These are phyloP conservation scores for Musa troglodytarum DNA, from an alignment of 176 grass and related monocot species.

Conservation along the genomic window DNA sequence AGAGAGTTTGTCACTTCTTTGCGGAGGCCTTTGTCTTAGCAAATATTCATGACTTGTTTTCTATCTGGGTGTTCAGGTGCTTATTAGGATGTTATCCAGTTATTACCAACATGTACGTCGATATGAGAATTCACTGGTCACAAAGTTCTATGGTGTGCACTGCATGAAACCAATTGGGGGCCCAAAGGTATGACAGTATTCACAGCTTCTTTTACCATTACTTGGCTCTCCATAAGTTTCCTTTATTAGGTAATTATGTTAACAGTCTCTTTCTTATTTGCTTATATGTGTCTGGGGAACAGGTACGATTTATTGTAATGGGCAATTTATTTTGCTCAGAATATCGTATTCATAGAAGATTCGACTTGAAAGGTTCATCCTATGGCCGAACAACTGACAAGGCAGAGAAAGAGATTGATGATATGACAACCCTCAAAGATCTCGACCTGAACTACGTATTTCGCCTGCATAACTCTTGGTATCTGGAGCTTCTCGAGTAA, in stretches of 20 bases:
- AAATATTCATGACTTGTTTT: background rate
- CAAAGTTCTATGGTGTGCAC: conserved; percentile 30
- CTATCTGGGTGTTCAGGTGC: background rate
- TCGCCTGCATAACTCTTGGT: conserved; percentile 64
- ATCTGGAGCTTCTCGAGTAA: conserved; percentile 72
- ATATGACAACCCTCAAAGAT: conserved; percentile 95
- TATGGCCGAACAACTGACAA: conserved; percentile 83
- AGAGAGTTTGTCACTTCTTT: background rate
- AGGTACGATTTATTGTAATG: conserved; percentile 96
- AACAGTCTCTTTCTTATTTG: background rate
- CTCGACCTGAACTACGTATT: conserved; percentile 93
- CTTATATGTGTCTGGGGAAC: conserved; percentile 2
- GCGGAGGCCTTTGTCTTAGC: background rate
- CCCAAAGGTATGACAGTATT: conserved; percentile 34
- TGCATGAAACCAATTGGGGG: conserved; percentile 68
- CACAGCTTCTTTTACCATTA: background rate
- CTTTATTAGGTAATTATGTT: background rate
- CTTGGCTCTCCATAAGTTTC: background rate
- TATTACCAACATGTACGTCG: conserved; percentile 15
- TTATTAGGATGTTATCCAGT: conserved; percentile 6
- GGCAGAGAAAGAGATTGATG: conserved; percentile 84
- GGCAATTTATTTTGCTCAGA: conserved; percentile 96
- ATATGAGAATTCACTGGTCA: conserved; percentile 8
- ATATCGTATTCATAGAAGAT: conserved; percentile 80
- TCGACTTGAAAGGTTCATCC: conserved; percentile 96